These are phyloP conservation scores for Aspergillus brasiliensis DNA, from an alignment of 2,329 filamentous ascomycete species.

Conservation along the genomic window DNA sequence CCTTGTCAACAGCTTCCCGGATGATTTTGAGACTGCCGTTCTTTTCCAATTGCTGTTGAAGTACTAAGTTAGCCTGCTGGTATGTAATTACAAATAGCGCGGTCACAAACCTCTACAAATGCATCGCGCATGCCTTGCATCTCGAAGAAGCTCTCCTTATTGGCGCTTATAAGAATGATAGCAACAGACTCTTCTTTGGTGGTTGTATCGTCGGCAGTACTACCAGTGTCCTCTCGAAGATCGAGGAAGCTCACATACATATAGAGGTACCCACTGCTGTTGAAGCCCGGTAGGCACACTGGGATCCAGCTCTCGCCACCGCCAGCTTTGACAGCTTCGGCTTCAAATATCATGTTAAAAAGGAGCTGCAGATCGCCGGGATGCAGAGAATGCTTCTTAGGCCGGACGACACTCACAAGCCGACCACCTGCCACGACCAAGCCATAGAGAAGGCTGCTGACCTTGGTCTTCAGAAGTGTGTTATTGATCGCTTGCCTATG, in stretches of 20 bases:
- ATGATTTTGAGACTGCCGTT: conserved; percentile 77
- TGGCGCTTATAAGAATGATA: conserved; percentile 85
- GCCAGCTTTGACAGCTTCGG: conserved; percentile 84
- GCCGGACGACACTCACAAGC: conserved; percentile 91
- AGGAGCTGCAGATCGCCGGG: conserved; percentile 94
- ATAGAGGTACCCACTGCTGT: conserved; percentile 93
- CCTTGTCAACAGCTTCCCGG: conserved; percentile 67
- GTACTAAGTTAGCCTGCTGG: conserved; percentile 29
- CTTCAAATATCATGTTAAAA: conserved; percentile 99
- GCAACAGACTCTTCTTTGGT: conserved; percentile 73
- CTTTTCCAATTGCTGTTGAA: conserved; percentile 67
- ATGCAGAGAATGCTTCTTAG: conserved; percentile 91
- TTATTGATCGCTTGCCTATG: conserved; percentile 86
- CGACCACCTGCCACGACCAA: conserved; percentile 89
- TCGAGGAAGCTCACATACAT: conserved; percentile 99
- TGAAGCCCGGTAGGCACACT: conserved; percentile 92
- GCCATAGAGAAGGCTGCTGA: conserved; percentile 82
- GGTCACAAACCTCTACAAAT: conserved; percentile 54
- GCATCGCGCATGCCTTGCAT: conserved; percentile 71
- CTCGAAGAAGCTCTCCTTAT: conserved; percentile 91
- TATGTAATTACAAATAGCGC: background rate
- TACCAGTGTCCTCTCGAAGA: conserved; percentile 53
- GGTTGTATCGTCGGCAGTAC: conserved; percentile 45
- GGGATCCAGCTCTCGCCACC: conserved; percentile 99
- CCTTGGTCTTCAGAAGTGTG: conserved; percentile 75